Base-by-base conservation (phyloP, 2,329 filamentous ascomycete species). In the Fusarium sacchari region DNA sequence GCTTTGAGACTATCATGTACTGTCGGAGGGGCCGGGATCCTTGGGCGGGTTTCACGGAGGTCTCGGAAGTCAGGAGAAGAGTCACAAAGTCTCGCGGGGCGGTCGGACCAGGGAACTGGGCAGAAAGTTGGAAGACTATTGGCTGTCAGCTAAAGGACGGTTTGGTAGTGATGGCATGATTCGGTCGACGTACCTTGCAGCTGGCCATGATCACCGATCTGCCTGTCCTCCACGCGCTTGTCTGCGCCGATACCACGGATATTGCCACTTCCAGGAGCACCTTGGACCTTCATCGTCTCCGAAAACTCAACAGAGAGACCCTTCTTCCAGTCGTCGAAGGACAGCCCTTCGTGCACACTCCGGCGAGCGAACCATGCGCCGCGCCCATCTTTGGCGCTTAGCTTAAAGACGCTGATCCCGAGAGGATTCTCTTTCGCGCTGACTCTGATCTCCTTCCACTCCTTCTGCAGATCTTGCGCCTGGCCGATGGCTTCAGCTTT, bases 291-390 rank as follows among this genome's bases (percentile, higher is more conserved):
- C 80, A 97, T 84, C 22, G 92, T 94, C 82, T 95, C 93, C 1
- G 88, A 86, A 80, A 98, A 96, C 84, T 98, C 96, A 28, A 87
- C 86, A 80, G 93, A 87, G 78, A 98, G 88, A 7, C 92, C 94
- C 57, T 86, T 86, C 84, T 91, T 93, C 91, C 94, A 97, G 79
- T 90, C 91, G 26, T 89, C 88, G 80, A 97, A 97, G 0, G 91
- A 86, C 26, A 97, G 81, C 1, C 92, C 93, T 76, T 93, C 90
- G 78, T 98, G 95, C 26, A 97, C 86, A 79, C 94, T 97, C 55
- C 93, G 87, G 62, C 96, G 86, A 30, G 94, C 94, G 82, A 98
- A 98, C 96, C 96, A 98, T 13, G 93, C 88, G 5, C 95, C 96
- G 73, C 92, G 92, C 42, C 94, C 91, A 81, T 98, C 96, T 76